Conservation (phyloP, 805 yeast species). For the Metschnikowia rubicola region DNA sequence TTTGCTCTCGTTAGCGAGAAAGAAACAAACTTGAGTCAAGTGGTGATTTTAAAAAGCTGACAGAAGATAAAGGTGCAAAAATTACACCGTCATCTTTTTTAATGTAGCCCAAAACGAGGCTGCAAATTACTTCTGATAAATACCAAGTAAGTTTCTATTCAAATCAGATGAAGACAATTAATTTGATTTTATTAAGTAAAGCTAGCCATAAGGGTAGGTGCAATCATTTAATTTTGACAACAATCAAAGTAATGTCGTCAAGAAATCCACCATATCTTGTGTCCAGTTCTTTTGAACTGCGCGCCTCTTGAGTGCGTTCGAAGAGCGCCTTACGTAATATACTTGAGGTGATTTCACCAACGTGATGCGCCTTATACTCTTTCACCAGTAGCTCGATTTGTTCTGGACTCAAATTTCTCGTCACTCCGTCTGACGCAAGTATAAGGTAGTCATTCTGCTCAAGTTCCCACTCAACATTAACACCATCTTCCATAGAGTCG, state of each 20-base stretch:
- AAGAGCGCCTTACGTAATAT: constrained; percentile 1
- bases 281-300: not conserved
- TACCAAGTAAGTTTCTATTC: too few relatives aligned
- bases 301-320: too few relatives aligned
- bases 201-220: too few relatives aligned
- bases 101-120: too few relatives aligned
- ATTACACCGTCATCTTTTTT: too few relatives aligned
- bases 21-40: too few relatives aligned
- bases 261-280: not conserved
- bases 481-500: not conserved
- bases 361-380: not conserved
- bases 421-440: constrained; percentile 1
- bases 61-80: too few relatives aligned
- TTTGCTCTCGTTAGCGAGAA: too few relatives aligned
- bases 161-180: too few relatives aligned
- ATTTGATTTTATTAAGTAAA: too few relatives aligned
- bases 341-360: not conserved
- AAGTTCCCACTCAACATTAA: constrained; percentile 3
- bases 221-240: not conserved
- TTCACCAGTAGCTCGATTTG: not conserved
- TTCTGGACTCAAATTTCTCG: not conserved
- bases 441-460: not conserved
- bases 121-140: too few relatives aligned
- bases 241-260: constrained; percentile 4
- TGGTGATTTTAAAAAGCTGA: too few relatives aligned